A percentile compares a stretch with the other conserved stretches of the same genome.
These are phyloP conservation scores for Maudiozyma saulgeensis DNA, from an alignment of 805 yeast genomes.

Conservation along the genomic window DNA sequence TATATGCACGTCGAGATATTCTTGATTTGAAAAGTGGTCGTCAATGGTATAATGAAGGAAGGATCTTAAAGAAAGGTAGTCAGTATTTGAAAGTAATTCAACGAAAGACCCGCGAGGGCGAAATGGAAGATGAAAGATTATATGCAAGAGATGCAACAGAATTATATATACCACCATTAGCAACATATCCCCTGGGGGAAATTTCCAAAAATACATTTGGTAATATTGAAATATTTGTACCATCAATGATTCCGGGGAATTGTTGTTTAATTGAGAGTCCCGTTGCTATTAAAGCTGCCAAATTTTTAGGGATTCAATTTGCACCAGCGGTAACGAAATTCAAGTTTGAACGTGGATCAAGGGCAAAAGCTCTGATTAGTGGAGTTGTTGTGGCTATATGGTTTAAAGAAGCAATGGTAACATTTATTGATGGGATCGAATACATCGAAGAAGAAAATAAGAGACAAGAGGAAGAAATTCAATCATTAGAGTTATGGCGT, in stretches of 20 bases:
- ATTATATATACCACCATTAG: slow-evolving; percentile 53
- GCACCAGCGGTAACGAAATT: slow-evolving; percentile 86
- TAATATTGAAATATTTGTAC: slow-evolving; percentile 70
- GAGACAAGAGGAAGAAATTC: slow-evolving; percentile 35
- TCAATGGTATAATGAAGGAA: slow-evolving; percentile 80
- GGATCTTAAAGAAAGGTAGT: slow-evolving; percentile 61
- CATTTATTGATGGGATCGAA: slow-evolving; percentile 24
- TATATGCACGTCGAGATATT: slow-evolving; percentile 61
- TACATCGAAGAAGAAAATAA: slow-evolving; percentile 30
- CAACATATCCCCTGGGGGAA: slow-evolving; percentile 45
- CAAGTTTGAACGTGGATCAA: slow-evolving; percentile 47
- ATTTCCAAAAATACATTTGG: slow-evolving; percentile 73
- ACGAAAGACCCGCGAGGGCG: slow-evolving; percentile 37
- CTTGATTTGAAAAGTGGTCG: slow-evolving; percentile 57
- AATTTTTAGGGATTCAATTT: slow-evolving; percentile 57
- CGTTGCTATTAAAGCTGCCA: slow-evolving; percentile 61
- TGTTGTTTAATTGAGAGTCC: slow-evolving; percentile 52
- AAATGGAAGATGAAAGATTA: slow-evolving; percentile 52
- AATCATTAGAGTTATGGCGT: slow-evolving; percentile 35
- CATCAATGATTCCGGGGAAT: slow-evolving; percentile 76
- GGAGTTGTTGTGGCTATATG: slow-evolving; percentile 70
- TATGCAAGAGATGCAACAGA: slow-evolving; percentile 78
- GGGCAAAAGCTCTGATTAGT: slow-evolving; percentile 53
- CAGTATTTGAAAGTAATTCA: slow-evolving; percentile 45
- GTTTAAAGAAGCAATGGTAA: slow-evolving; percentile 30